Evolutionary conservation across 1,284 basidiomycete species (phyloP).

Genomic region (Sanghuangporus weigelae): DNA sequence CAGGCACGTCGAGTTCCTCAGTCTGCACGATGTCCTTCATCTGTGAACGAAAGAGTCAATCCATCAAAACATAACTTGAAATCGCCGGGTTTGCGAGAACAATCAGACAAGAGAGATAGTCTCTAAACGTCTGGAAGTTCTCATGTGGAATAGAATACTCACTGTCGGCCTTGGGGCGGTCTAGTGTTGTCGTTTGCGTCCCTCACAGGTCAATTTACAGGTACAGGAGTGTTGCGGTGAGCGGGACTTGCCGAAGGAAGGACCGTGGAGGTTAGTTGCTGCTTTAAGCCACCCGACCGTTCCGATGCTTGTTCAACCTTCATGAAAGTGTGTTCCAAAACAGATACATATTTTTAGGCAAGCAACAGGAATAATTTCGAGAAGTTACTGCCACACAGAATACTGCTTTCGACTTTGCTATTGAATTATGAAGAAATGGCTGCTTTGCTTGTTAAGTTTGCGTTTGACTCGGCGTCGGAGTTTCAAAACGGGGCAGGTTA

Average conservation of each 20-base stretch:
- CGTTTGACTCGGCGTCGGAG: not conserved
- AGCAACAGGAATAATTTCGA: not conserved
- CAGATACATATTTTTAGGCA: not conserved
- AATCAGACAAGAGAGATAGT: not conserved
- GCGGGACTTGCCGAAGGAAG: not conserved
- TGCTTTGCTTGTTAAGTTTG: not conserved
- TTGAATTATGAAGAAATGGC: not conserved
- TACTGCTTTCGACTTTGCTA: not conserved
- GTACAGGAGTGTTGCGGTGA: not conserved
- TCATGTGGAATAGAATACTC: constrained; percentile 2
- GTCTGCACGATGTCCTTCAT: constrained; percentile 92
- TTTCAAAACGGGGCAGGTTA: not conserved
- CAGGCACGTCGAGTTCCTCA: constrained; percentile 90
- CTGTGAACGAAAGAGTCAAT: constrained; percentile 31
- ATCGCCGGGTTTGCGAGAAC: constrained; percentile 1
- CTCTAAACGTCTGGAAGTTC: not conserved
- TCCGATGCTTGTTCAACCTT: too few species aligned
- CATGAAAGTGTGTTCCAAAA: too few species aligned
- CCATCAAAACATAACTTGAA: constrained; percentile 8
- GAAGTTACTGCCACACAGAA: not conserved
- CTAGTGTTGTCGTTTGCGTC: not conserved
- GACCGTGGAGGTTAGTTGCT: not conserved
- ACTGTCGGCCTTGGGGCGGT: constrained; percentile 13
- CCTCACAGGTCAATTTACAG: not conserved
- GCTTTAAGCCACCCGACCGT: too few species aligned